phyloP scores from a whole-genome alignment of 805 yeast species.

The Lachancea fermentati region DNA sequence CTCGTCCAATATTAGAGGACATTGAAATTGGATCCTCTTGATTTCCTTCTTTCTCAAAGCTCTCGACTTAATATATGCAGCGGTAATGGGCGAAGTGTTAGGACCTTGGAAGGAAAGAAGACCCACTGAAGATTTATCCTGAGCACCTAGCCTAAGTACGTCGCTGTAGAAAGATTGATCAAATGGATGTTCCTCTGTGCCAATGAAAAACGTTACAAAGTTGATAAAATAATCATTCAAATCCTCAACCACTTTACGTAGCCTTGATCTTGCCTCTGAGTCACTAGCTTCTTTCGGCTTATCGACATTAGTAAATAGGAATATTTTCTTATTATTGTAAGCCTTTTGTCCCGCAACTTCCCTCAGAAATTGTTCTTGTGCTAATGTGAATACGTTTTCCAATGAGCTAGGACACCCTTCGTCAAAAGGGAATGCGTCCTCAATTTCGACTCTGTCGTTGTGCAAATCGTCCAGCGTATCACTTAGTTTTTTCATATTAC shows the following conservation, averaged over 20 bases:
- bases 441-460: constrained; percentile 21
- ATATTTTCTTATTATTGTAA: constrained; percentile 53
- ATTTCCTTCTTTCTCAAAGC: constrained; percentile 57
- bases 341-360: constrained; percentile 36
- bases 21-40: constrained; percentile 55
- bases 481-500: constrained; percentile 51
- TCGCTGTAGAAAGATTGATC: constrained; percentile 48
- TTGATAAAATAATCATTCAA: constrained; percentile 47
- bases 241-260: constrained; percentile 57
- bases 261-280: constrained; percentile 37
- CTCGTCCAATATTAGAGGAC: constrained; percentile 54
- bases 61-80: constrained; percentile 39
- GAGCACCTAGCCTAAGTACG: constrained; percentile 36
- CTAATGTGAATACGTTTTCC: constrained; percentile 41
- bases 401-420: constrained; percentile 27
- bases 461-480: constrained; percentile 44
- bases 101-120: constrained; percentile 34
- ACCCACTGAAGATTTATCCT: constrained; percentile 12
- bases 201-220: constrained; percentile 61
- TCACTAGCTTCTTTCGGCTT: constrained; percentile 48
- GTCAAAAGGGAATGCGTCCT: constrained; percentile 29
- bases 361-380: constrained; percentile 51
- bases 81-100: constrained; percentile 37
- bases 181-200: constrained; percentile 34
- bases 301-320: constrained; percentile 73